Percentiles rank a stretch among this genome's conserved stretches.
Conservation (phyloP, 495 filamentous ascomycete species). For the Echria macrotheca region DNA sequence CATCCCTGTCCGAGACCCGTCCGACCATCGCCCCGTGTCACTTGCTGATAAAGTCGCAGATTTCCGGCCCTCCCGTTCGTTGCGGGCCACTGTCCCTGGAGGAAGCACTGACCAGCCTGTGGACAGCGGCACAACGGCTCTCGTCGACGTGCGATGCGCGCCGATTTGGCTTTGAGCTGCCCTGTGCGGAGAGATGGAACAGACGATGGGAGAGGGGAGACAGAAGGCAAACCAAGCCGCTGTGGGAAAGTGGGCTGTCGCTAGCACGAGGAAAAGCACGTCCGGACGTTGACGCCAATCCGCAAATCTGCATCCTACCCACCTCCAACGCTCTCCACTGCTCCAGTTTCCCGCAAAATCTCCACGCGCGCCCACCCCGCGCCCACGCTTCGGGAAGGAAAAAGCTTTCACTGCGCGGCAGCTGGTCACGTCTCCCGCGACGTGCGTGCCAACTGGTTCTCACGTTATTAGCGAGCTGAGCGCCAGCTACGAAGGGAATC, state of each 20-base stretch:
- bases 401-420: slow-evolving; percentile 15
- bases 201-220: neutral
- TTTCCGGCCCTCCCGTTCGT: slow-evolving; percentile 17
- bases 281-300: slow-evolving; percentile 3
- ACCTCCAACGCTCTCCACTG: slow-evolving; percentile 7
- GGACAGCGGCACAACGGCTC: too few relatives aligned
- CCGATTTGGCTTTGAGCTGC: neutral
- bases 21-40: slow-evolving; percentile 19
- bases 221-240: neutral
- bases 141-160: slow-evolving; percentile 9
- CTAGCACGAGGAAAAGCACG: slow-evolving; percentile 10
- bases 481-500: too few relatives aligned
- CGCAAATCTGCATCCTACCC: neutral
- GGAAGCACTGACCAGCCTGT: slow-evolving; percentile 10
- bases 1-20: slow-evolving; percentile 22
- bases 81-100: slow-evolving; percentile 1
- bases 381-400: slow-evolving; percentile 24
- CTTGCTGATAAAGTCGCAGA: slow-evolving; percentile 26
- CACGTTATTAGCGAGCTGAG: too few relatives aligned
- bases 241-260: neutral
- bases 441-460: neutral
- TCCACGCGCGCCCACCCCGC: slow-evolving; percentile 22
- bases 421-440: slow-evolving; percentile 1
- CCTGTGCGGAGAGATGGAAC: neutral
- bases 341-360: slow-evolving; percentile 13